Conservation (phyloP, 2,329 filamentous ascomycete species). For the Leptographium flavum region DNA sequence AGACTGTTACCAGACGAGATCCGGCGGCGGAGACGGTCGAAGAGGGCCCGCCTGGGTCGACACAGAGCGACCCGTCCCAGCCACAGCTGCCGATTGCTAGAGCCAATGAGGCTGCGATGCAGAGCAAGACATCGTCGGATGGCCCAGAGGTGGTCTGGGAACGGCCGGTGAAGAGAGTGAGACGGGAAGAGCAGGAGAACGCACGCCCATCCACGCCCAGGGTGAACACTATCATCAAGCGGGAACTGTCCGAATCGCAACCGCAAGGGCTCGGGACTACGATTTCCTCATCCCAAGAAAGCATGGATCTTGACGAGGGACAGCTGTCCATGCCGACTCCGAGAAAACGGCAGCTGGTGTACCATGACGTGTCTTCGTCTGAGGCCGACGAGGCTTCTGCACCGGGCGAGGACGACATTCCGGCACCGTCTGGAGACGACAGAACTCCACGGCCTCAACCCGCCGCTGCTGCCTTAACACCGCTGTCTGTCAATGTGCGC, state of each 20-base stretch:
- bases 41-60: conserved; percentile 5
- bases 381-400: background rate
- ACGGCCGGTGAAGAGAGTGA: conserved; percentile 33
- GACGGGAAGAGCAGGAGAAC: conserved; percentile 14
- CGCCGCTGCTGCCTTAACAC: background rate
- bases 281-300: conserved; percentile 28
- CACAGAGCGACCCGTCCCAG: conserved; percentile 7
- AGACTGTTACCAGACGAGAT: background rate
- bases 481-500: conserved; percentile 6
- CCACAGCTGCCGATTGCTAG: background rate
- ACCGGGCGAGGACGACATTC: background rate
- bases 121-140: conserved; percentile 41
- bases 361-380: background rate
- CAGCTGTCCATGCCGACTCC: conserved; percentile 27
- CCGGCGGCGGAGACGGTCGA: background rate
- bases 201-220: background rate
- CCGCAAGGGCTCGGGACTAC: background rate
- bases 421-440: background rate
- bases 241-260: background rate
- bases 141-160: conserved; percentile 35
- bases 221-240: background rate
- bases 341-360: conserved; percentile 18
- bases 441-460: background rate
- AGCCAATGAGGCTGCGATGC: conserved; percentile 17
- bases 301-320: conserved; percentile 44